phyloP scores from a whole-genome alignment of 2,329 filamentous ascomycete genomes.

The Acrodontium crateriforme region DNA sequence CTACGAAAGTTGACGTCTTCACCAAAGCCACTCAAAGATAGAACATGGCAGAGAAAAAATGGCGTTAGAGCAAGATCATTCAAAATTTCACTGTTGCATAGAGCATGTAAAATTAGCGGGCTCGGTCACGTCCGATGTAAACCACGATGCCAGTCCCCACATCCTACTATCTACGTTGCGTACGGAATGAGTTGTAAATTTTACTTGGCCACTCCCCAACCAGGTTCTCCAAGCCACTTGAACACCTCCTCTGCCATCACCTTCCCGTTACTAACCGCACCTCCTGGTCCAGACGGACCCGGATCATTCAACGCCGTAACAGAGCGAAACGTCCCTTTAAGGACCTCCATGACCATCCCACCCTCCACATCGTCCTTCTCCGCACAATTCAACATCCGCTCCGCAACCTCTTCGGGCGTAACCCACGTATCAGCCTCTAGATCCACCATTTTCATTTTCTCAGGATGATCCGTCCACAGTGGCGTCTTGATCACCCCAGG shows the following conservation, averaged over 20 bases:
- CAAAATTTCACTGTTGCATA: too few relatives aligned
- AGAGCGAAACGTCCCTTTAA: conserved; percentile 35
- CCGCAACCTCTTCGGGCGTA: conserved; percentile 46
- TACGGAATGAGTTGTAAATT: too few relatives aligned
- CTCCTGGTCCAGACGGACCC: conserved; percentile 35
- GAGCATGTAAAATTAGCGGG: too few relatives aligned
- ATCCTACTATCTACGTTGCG: too few relatives aligned
- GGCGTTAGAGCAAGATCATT: too few relatives aligned
- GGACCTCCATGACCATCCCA: conserved; percentile 43
- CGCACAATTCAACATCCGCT: conserved; percentile 43
- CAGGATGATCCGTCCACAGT: conserved; percentile 47
- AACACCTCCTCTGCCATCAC: conserved; percentile 36
- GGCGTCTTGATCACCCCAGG: conserved; percentile 49
- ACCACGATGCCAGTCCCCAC: too few relatives aligned
- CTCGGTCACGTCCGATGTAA: too few relatives aligned
- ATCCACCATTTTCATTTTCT: conserved; percentile 42
- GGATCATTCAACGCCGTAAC: conserved; percentile 41
- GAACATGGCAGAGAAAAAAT: too few relatives aligned
- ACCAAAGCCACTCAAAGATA: too few relatives aligned
- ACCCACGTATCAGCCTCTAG: conserved; percentile 41
- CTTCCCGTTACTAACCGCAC: conserved; percentile 23
- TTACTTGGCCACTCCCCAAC: conserved; percentile 34
- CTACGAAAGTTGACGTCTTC: too few relatives aligned
- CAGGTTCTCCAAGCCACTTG: conserved; percentile 31
- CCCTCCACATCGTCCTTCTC: conserved; percentile 36